phyloP scores from a whole-genome alignment of 441 rosid species.

The Gossypium davidsonii region DNA sequence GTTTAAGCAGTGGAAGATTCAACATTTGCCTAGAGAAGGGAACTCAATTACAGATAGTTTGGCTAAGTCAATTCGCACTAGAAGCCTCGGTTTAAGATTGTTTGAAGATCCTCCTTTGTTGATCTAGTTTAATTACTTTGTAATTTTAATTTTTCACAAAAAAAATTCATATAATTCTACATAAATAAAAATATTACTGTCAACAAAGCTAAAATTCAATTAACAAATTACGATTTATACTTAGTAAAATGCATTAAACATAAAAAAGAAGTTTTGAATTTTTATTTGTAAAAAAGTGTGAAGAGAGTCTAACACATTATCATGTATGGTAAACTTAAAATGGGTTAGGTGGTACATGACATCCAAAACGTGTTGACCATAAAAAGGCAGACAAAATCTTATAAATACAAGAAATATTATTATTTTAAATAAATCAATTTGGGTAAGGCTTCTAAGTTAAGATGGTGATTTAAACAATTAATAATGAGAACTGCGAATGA shows the following conservation, averaged over 20 bases:
- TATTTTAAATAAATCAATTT: background rate
- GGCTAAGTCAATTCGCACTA: no score
- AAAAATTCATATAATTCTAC: no score
- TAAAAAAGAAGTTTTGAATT: background rate
- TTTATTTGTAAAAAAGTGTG: background rate
- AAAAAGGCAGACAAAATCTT: background rate
- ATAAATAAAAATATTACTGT: no score
- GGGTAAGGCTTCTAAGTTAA: slow-evolving; percentile 1
- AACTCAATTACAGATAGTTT: no score
- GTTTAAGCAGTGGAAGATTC: no score
- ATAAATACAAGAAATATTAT: background rate
- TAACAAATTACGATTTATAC: no score
- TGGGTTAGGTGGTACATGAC: background rate
- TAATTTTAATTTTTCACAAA: no score
- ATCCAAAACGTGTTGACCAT: slow-evolving; percentile 13
- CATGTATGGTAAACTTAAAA: background rate
- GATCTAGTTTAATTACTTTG: no score
- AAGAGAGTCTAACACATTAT: background rate
- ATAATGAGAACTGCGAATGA: background rate
- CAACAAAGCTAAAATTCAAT: no score
- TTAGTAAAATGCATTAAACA: background rate
- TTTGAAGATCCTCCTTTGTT: no score
- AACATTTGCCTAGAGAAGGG: no score
- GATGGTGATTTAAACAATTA: background rate
- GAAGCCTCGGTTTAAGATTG: no score